These are phyloP conservation scores for Diaporthe longicolla DNA, from an alignment of 2,329 filamentous ascomycete species.

Conservation along the genomic window DNA sequence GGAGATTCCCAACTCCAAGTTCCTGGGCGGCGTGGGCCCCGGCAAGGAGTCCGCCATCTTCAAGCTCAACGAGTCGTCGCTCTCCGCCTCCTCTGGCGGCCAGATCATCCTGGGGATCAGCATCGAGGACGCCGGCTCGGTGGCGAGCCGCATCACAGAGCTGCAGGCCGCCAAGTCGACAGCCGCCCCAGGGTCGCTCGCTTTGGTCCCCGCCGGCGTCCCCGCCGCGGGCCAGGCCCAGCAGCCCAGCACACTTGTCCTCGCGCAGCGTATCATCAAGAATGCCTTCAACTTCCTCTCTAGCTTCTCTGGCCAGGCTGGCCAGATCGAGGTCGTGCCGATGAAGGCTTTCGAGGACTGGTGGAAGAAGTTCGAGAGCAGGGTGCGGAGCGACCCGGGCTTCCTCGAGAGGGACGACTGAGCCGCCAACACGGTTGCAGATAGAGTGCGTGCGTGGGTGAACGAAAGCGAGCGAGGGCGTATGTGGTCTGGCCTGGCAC, in stretches of 20 bases:
- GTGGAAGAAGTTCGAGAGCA: conserved; percentile 97
- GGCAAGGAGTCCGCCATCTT: conserved; percentile 95
- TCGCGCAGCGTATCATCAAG: conserved; percentile 94
- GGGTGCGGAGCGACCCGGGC: conserved; percentile 85
- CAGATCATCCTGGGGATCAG: conserved; percentile 85
- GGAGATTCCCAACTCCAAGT: conserved; percentile 74
- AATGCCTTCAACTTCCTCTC: conserved; percentile 98
- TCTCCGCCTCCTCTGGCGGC: conserved; percentile 48
- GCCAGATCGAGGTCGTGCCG: conserved; percentile 86
- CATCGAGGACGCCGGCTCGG: conserved; percentile 81
- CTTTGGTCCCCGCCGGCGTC: conserved; percentile 46
- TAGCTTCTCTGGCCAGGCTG: conserved; percentile 80
- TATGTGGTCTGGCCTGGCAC: not conserved
- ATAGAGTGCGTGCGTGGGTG: not conserved
- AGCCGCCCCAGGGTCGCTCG: conserved; percentile 41
- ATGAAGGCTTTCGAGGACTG: conserved; percentile 95
- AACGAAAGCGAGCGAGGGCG: not conserved
- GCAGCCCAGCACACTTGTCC: conserved; percentile 76
- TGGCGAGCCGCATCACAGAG: conserved; percentile 77
- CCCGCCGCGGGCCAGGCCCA: conserved; percentile 39
- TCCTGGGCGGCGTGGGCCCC: conserved; percentile 89
- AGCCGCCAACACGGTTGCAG: not conserved
- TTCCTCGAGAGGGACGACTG: conserved; percentile 80
- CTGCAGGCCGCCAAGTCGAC: conserved; percentile 61
- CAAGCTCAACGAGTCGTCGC: conserved; percentile 66